phyloP scores from a whole-genome alignment of 306 rosid genomes.

The Corylus avellana region DNA sequence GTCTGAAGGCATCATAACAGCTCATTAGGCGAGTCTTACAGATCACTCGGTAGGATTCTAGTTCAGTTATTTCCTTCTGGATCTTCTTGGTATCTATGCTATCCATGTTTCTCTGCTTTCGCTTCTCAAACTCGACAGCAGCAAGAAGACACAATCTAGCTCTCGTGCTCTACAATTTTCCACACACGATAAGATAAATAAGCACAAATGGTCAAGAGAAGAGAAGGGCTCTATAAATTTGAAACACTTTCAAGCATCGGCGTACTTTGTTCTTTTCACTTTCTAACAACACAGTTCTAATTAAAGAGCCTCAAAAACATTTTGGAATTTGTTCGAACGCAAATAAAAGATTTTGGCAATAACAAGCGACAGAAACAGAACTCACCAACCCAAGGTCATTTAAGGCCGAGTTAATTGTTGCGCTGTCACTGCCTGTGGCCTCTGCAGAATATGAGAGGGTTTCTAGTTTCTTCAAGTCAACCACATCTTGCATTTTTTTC shows the following conservation, averaged over 20 bases:
- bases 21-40: constrained; percentile 7
- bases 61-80: background rate
- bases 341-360: background rate
- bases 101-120: constrained; percentile 35
- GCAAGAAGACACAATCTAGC: constrained; percentile 73
- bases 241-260: background rate
- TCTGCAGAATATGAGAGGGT: constrained; percentile 42
- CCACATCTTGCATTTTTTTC: constrained; percentile 34
- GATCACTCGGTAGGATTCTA: background rate
- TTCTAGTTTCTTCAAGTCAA: constrained; percentile 35
- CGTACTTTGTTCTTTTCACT: background rate
- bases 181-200: background rate
- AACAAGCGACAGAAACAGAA: background rate
- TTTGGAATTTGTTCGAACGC: background rate
- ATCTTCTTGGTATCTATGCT: constrained; percentile 24
- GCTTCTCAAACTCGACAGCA: constrained; percentile 57
- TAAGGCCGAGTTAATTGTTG: constrained; percentile 38
- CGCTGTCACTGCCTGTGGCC: constrained; percentile 21
- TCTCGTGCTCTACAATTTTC: constrained; percentile 51
- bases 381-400: constrained; percentile 74
- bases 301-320: too few species aligned
- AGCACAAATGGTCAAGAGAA: background rate
- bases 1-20: constrained; percentile 73
- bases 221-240: background rate
- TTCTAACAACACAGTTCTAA: too few species aligned